Conservation (phyloP, 805 yeast genomes). For the Hemisphaericaspora nanyangensis region DNA sequence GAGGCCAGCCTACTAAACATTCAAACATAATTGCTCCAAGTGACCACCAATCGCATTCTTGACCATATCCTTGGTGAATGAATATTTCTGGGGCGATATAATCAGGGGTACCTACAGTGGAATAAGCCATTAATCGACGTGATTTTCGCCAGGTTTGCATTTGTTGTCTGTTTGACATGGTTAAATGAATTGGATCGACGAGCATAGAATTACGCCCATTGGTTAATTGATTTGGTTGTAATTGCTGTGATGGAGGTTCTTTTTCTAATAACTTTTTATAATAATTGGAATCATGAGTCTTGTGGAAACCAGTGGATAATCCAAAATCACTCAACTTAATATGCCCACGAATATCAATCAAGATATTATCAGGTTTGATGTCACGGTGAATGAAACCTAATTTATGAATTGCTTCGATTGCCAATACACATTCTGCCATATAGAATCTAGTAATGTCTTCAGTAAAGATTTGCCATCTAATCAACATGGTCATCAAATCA, state of each 20-base stretch:
- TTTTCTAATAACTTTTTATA: constrained; percentile 74
- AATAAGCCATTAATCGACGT: constrained; percentile 88
- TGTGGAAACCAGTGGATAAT: constrained; percentile 84
- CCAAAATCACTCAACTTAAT: constrained; percentile 74
- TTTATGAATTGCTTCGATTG: constrained; percentile 91
- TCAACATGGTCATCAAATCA: constrained; percentile 90
- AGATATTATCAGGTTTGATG: constrained; percentile 93
- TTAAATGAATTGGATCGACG: constrained; percentile 92
- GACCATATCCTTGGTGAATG: constrained; percentile 90
- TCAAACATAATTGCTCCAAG: constrained; percentile 95
- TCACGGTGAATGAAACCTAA: constrained; percentile 95
- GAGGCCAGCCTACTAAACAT: constrained; percentile 96
- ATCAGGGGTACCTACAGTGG: constrained; percentile 96
- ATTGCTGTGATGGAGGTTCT: constrained; percentile 39
- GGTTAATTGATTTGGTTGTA: constrained; percentile 19
- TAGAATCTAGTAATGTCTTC: constrained; percentile 91
- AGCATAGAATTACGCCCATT: constrained; percentile 70
- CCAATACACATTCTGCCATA: constrained; percentile 94
- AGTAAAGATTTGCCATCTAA: constrained; percentile 89
- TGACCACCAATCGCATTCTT: constrained; percentile 98
- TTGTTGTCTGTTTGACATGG: constrained; percentile 92
- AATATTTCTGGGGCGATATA: constrained; percentile 95
- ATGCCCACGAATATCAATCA: constrained; percentile 76
- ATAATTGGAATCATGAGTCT: constrained; percentile 87
- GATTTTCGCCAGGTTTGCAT: constrained; percentile 96